Base-by-base conservation (phyloP, 345 rosid species). In the Jatropha curcas region DNA sequence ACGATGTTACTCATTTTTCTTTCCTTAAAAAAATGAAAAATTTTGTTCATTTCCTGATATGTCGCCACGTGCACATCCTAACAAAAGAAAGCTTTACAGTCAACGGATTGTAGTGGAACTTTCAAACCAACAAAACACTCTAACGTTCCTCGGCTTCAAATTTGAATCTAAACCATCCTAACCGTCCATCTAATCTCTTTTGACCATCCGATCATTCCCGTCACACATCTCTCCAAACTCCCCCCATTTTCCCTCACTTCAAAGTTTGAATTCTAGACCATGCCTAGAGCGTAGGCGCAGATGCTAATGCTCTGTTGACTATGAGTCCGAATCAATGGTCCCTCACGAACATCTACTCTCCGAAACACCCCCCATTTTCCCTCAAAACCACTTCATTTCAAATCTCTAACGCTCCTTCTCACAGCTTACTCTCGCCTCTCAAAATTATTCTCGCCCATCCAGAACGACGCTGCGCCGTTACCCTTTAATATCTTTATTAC, bases 61-160 rank as follows among this genome's bases (percentile, higher is more conserved):
- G n/a, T n/a, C n/a, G n/a, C n/a, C n/a, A n/a, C n/a, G n/a, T n/a
- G n/a, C n/a, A n/a, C n/a, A n/a, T n/a, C n/a, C n/a, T n/a, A n/a
- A n/a, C n/a, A n/a, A n/a, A n/a, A n/a, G n/a, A n/a, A n/a, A n/a
- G n/a, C n/a, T n/a, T n/a, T n/a, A n/a, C n/a, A n/a, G n/a, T n/a
- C n/a, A n/a, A 41, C 13, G 1, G 45, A 41, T 9, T 13, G 45
- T n/a, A 9, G 7, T 13, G 41, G 60, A 22, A 22, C 43, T 71
- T 75, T 55, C 25, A 70, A 77, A 55, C n/a, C n/a, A n/a, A n/a
- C 17, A 30, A 67, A 20, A 34, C 68, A 14, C 56, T 12, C 60
- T 56, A 85, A 85, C 86, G 86, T 84, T 72, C 84, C 7, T 5
- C 45, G 20, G 20, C 20, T 3, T 7, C 0, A 48, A 70, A 66